phyloP scores from a whole-genome alignment of 2,329 filamentous ascomycete species.

The Aspergillus sp. region DNA sequence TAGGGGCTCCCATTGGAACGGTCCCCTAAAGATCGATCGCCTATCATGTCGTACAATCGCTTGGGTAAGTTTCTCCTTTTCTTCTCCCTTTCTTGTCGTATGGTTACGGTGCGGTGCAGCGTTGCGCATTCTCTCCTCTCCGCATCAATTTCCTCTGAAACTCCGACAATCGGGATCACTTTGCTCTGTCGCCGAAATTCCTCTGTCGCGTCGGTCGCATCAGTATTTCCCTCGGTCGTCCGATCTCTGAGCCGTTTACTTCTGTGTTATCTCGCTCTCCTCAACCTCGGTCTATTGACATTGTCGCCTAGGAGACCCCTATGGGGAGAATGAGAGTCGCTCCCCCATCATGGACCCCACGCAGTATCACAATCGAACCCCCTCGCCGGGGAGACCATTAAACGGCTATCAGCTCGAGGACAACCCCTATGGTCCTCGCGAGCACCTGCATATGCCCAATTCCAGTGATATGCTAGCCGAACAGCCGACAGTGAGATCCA shows the following conservation, averaged over 20 bases:
- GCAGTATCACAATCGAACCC: slow-evolving; percentile 58
- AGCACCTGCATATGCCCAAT: slow-evolving; percentile 65
- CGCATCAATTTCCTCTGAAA: slow-evolving; percentile 21
- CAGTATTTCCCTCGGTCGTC: no score
- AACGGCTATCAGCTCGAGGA: slow-evolving; percentile 82
- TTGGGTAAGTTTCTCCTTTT: slow-evolving; percentile 58
- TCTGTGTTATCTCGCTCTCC: background rate
- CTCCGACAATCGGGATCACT: slow-evolving; percentile 10
- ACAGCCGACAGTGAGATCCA: slow-evolving; percentile 72
- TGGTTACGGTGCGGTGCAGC: slow-evolving; percentile 9
- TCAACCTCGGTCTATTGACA: slow-evolving; percentile 21
- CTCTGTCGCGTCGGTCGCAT: background rate
- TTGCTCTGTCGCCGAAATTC: background rate
- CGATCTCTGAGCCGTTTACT: background rate
- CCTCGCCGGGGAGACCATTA: slow-evolving; percentile 73
- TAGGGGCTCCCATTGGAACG: slow-evolving; percentile 22
- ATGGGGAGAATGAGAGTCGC: slow-evolving; percentile 42
- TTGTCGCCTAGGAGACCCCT: slow-evolving; percentile 34
- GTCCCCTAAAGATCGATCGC: slow-evolving; percentile 19
- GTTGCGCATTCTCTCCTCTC: slow-evolving; percentile 16
- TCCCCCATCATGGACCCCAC: slow-evolving; percentile 53
- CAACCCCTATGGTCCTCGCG: slow-evolving; percentile 61
- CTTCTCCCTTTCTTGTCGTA: background rate
- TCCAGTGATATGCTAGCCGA: slow-evolving; percentile 73
- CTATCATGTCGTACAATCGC: slow-evolving; percentile 65